A percentile compares a stretch with the other conserved stretches of the same genome.
Evolutionary conservation across 2,329 filamentous ascomycete species (phyloP).

Genomic region (Tetracladium maxilliforme): DNA sequence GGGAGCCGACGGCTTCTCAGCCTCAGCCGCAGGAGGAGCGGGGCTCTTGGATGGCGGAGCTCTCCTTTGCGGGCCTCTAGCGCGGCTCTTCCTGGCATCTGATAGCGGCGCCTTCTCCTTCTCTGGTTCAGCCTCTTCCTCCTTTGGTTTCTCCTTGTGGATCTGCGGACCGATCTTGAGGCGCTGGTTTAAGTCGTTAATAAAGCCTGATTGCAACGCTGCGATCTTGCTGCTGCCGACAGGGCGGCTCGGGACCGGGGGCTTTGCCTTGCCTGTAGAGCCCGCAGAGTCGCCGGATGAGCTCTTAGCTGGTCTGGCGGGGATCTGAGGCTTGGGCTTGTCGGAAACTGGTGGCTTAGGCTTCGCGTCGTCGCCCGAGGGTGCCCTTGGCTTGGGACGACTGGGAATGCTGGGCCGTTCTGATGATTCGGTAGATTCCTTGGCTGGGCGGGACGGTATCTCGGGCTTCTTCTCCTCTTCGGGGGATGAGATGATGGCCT

Average conservation of each 20-base stretch:
- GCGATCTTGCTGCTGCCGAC: conserved; percentile 80
- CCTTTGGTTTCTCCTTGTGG: conserved; percentile 55
- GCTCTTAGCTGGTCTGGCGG: too few relatives aligned
- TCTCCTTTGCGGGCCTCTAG: conserved; percentile 72
- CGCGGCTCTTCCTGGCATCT: conserved; percentile 82
- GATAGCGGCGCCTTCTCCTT: conserved; percentile 64
- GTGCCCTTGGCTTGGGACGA: too few relatives aligned
- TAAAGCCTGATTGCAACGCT: conserved; percentile 77
- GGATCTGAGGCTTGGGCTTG: conserved; percentile 49
- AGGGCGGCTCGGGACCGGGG: conserved; percentile 65
- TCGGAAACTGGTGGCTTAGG: conserved; percentile 32
- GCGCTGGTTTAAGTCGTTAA: conserved; percentile 84
- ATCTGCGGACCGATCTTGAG: conserved; percentile 74
- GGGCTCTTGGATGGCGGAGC: conserved; percentile 26
- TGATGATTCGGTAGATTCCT: too few relatives aligned
- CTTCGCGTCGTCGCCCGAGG: conserved; percentile 9
- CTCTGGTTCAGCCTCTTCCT: conserved; percentile 39
- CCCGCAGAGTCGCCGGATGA: conserved; percentile 15
- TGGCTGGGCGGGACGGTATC: conserved; percentile 48
- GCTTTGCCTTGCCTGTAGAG: conserved; percentile 55
- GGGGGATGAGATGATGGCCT: conserved; percentile 53
- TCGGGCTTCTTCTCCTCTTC: conserved; percentile 43
- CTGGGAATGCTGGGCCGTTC: too few relatives aligned
- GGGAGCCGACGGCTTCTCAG: conserved; percentile 3
- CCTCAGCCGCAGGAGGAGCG: conserved; percentile 7